phyloP scores from a whole-genome alignment of 2,329 filamentous ascomycete genomes.

The Alternaria longipes region DNA sequence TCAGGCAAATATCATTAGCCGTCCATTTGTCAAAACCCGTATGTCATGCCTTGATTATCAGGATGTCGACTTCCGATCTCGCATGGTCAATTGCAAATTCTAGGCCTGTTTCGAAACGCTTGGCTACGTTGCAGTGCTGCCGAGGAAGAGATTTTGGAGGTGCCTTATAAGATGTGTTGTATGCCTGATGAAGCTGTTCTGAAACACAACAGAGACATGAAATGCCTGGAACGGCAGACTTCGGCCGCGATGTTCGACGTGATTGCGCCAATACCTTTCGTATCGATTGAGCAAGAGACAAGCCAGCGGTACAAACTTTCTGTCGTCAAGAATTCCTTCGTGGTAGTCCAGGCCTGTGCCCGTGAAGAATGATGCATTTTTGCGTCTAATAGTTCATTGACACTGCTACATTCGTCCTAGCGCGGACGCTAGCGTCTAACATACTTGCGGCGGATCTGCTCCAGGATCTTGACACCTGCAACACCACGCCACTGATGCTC shows the following conservation, averaged over 20 bases:
- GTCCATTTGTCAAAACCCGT: background rate
- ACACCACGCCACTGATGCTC: constrained; percentile 25
- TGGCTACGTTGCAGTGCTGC: constrained; percentile 5
- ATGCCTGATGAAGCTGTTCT: constrained; percentile 23
- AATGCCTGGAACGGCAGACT: constrained; percentile 24
- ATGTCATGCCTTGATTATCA: background rate
- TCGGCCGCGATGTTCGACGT: constrained; percentile 6
- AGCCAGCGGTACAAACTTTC: background rate
- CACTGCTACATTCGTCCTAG: constrained; percentile 18
- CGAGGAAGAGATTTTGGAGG: constrained; percentile 6
- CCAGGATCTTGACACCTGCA: constrained; percentile 30
- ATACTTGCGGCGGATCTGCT: constrained; percentile 29
- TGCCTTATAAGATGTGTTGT: background rate
- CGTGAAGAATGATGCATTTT: background rate
- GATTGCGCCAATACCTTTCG: background rate
- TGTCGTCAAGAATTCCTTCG: background rate
- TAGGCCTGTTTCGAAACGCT: constrained; percentile 10
- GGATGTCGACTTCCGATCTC: background rate
- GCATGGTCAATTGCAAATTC: background rate
- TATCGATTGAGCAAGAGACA: background rate
- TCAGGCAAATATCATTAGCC: background rate
- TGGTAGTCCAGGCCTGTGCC: background rate
- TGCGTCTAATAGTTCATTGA: constrained; percentile 20
- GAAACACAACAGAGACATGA: constrained; percentile 34
- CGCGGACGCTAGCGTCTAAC: constrained; percentile 26